A percentile compares a stretch with the other conserved stretches of the same genome.
Evolutionary conservation across 352 stramenopile genomes (phyloP).

Genomic region (Globisporangium canariense): DNA sequence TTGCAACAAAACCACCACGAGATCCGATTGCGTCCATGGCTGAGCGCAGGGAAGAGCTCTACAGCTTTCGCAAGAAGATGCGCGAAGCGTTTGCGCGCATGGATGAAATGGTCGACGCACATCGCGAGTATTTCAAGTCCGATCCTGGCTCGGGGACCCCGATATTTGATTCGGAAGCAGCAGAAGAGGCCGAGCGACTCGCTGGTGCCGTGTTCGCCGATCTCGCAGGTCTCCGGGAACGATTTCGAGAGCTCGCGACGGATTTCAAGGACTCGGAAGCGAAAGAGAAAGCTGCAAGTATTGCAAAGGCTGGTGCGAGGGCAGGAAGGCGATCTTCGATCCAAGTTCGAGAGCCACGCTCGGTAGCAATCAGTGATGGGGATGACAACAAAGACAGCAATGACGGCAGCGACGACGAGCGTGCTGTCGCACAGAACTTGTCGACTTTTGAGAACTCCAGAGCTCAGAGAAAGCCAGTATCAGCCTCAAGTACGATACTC

Average conservation of each 20-base stretch:
- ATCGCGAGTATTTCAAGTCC: conserved; percentile 56
- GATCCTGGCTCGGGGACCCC: conserved; percentile 41
- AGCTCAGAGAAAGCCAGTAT: background rate
- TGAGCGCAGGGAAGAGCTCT: conserved; percentile 50
- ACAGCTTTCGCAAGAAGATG: conserved; percentile 61
- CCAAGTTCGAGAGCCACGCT: background rate
- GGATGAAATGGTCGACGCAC: conserved; percentile 64
- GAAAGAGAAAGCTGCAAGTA: background rate
- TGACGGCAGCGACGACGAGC: background rate
- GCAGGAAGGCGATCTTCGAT: background rate
- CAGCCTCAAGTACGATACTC: background rate
- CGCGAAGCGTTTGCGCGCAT: conserved; percentile 49
- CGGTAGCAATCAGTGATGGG: background rate
- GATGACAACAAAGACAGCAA: background rate
- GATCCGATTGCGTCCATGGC: background rate
- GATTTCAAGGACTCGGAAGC: conserved; percentile 17
- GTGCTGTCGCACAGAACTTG: background rate
- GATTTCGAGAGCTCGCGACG: conserved; percentile 33
- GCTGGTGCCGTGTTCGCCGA: conserved; percentile 42
- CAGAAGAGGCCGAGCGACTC: conserved; percentile 31
- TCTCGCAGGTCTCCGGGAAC: conserved; percentile 32
- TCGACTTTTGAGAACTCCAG: background rate
- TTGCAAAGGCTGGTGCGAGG: background rate
- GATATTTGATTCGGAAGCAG: conserved; percentile 20
- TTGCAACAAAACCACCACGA: background rate